Conservation (phyloP, 1,284 basidiomycete species). For the Schizophyllum amplum region DNA sequence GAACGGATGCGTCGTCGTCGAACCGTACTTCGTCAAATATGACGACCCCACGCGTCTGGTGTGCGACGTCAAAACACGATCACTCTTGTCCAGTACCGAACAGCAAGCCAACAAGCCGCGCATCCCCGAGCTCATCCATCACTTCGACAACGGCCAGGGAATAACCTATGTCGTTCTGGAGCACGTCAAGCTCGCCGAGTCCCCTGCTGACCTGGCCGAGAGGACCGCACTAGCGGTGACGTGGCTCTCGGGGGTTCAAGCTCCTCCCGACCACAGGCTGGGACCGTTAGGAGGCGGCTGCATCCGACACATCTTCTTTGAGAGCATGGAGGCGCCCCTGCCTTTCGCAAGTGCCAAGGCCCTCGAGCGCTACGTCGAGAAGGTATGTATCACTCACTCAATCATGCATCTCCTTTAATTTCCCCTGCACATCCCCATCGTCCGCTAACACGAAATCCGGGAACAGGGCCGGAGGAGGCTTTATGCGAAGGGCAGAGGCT, state of each 20-base stretch:
- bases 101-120: constrained; percentile 11
- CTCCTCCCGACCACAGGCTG: constrained; percentile 14
- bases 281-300: constrained; percentile 17
- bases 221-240: constrained; percentile 15
- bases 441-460: constrained; percentile 7
- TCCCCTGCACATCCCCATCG: constrained; percentile 1
- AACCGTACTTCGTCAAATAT: neutral
- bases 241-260: constrained; percentile 18
- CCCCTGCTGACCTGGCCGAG: constrained; percentile 6
- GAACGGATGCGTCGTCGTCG: neutral
- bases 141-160: neutral
- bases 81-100: neutral
- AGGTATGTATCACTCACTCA: constrained; percentile 11
- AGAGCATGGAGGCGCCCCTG: constrained; percentile 18
- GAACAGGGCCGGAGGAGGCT: neutral
- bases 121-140: constrained; percentile 12
- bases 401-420: neutral
- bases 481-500: neutral
- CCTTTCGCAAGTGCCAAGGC: constrained; percentile 17
- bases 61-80: neutral
- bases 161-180: constrained; percentile 21
- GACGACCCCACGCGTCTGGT: neutral
- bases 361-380: constrained; percentile 17
- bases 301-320: constrained; percentile 18
- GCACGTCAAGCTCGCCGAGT: constrained; percentile 9